Conservation (phyloP, 441 rosid genomes). For the Eugenia klotzschiana region DNA sequence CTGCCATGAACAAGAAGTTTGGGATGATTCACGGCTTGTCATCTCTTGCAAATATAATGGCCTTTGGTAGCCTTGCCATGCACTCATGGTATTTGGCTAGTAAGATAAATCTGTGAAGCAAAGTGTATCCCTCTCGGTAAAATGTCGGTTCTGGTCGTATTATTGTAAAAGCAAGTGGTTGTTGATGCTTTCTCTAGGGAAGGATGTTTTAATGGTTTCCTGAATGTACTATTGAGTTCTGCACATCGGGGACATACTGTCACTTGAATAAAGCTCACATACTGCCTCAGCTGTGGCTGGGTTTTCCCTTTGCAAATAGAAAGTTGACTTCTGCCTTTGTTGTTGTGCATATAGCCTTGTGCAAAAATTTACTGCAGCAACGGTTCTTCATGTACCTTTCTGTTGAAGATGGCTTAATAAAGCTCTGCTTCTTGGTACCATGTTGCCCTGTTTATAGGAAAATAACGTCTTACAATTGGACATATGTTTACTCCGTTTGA, state of each 20-base stretch:
- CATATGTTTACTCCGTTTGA: not conserved
- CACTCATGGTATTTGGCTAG: slow-evolving; percentile 81
- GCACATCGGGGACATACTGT: not conserved
- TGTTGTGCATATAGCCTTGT: not conserved
- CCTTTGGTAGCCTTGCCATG: slow-evolving; percentile 69
- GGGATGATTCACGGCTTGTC: slow-evolving; percentile 77
- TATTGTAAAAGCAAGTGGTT: not conserved
- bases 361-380: not conserved
- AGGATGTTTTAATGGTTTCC: not conserved
- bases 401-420: not conserved
- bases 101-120: slow-evolving; percentile 41
- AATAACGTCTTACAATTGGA: not conserved
- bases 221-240: not conserved
- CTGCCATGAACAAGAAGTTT: slow-evolving; percentile 79
- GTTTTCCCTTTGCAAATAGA: not conserved
- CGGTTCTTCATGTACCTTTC: not conserved
- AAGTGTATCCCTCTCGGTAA: not conserved
- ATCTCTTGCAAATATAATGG: slow-evolving; percentile 54
- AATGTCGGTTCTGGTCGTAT: not conserved
- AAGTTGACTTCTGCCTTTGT: not conserved
- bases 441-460: not conserved
- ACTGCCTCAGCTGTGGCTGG: not conserved
- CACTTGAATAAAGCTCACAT: not conserved
- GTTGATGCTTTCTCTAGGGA: not conserved
- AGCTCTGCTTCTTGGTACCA: not conserved